Evolutionary conservation across 2,329 filamentous ascomycete species (phyloP), one percentile per base, ranked within the genome.

Genomic region (Penicillium hesseltinei): DNA sequence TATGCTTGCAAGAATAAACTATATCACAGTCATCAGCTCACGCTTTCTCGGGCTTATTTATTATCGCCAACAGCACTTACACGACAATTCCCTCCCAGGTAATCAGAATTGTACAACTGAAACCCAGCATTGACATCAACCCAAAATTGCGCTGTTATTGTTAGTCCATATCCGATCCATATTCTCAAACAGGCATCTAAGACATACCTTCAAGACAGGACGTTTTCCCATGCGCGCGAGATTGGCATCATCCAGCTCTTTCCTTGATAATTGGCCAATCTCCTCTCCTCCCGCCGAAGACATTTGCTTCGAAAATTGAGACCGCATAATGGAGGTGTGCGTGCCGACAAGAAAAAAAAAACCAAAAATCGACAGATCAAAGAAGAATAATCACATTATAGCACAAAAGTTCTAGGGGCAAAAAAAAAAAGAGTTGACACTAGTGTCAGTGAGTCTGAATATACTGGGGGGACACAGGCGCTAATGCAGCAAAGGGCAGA

Each of bases 161-260:
- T 51, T 21, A 52, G 49, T 29, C n/a, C 31, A 3, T 13, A 27
- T 27, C 13, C 9, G 17, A 31, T 17, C 7, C 2, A 27, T 21
- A 15, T 44, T 31, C 35, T 38, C 3, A 4, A 38, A 36, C 2
- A 7, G 10, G 10, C 13, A 58, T 56, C 53, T 36, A 15, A 33
- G 6, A 15, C 11, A 33, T 33, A 69, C 78, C 59, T 77, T 75
- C 58, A 82, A 72, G 46, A 82, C 77, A 55, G 81, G 80, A 21
- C 73, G 71, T 68, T 81, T 82, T 39, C 80, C 80, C 75, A 82
- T 73, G 19, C 80, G 76, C 33, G 71, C 71, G 76, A 82, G 79
- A 56, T 82, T 76, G 29, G 66, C 67, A 29, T 75, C 71, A 64
- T 81, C 78, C 29, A 66, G 56, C 21, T 65, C 61, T 25, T 63